Conservation (phyloP, 495 filamentous ascomycete species). For the Xylaria bambusicola region DNA sequence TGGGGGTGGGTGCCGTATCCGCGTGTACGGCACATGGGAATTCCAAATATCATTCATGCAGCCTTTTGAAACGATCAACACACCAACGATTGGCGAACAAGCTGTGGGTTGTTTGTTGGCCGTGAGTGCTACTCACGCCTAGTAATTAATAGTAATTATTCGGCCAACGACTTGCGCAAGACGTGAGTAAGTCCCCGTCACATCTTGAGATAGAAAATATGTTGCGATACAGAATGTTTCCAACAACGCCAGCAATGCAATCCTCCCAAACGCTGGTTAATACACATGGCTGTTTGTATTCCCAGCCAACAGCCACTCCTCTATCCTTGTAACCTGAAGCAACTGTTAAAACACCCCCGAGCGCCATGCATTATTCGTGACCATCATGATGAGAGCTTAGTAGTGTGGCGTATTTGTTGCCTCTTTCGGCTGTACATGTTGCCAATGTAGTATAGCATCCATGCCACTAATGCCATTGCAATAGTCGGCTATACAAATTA, state of each 20-base stretch:
- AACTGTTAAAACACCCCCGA: constrained; percentile 7
- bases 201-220: not conserved
- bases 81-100: not conserved
- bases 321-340: constrained; percentile 5
- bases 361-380: constrained; percentile 15
- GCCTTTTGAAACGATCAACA: constrained; percentile 2
- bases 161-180: constrained; percentile 4
- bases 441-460: not conserved
- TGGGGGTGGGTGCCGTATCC: constrained; percentile 3
- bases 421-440: not conserved
- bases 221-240: not conserved
- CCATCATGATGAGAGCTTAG: not conserved
- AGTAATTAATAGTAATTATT: constrained; percentile 22
- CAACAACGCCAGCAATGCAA: constrained; percentile 15
- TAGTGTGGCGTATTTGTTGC: not conserved
- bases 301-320: not conserved
- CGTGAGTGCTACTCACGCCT: constrained; percentile 8
- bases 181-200: constrained; percentile 1
- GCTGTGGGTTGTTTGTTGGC: constrained; percentile 1
- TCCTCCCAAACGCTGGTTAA: not conserved
- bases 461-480: not conserved
- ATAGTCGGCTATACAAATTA: constrained; percentile 17
- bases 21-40: constrained; percentile 10
- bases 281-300: constrained; percentile 2
- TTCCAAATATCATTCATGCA: constrained; percentile 16